Evolutionary conservation across 345 rosid species (phyloP).

Genomic region (Melaleuca quinquenervia): DNA sequence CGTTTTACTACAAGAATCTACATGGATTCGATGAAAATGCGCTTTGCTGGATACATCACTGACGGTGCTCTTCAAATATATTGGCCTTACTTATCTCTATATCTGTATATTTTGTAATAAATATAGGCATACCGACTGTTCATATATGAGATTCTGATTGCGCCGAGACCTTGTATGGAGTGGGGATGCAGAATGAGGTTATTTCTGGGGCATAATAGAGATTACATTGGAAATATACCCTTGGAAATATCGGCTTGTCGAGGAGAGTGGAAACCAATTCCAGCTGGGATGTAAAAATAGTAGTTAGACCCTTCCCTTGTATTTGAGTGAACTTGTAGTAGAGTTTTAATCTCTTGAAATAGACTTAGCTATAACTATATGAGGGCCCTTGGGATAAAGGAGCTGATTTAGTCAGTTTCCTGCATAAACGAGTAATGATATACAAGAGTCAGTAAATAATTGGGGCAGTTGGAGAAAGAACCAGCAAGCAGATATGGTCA

Average conservation of each 20-base stretch:
- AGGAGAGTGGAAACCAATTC: background rate
- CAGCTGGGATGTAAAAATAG: background rate
- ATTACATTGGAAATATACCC: background rate
- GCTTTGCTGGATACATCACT: too few relatives aligned
- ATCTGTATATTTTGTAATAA: background rate
- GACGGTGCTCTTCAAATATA: background rate
- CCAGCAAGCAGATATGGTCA: background rate
- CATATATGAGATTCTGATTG: background rate
- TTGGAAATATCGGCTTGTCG: background rate
- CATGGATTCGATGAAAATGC: too few relatives aligned
- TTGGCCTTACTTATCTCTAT: constrained; percentile 1
- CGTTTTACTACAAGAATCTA: too few relatives aligned
- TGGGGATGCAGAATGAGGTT: background rate
- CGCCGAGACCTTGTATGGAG: background rate
- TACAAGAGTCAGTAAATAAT: background rate
- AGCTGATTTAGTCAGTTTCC: background rate
- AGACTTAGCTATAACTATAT: background rate
- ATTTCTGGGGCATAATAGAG: background rate
- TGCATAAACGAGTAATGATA: background rate
- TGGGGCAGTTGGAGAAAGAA: background rate
- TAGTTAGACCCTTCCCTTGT: background rate
- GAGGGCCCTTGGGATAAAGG: background rate
- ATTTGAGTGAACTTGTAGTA: background rate
- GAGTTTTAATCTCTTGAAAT: background rate
- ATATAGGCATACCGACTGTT: background rate